Percentiles rank a stretch among this genome's conserved stretches.
Conservation (phyloP, 2,329 filamentous ascomycete species). For the Phymatotrichopsis omnivora region DNA sequence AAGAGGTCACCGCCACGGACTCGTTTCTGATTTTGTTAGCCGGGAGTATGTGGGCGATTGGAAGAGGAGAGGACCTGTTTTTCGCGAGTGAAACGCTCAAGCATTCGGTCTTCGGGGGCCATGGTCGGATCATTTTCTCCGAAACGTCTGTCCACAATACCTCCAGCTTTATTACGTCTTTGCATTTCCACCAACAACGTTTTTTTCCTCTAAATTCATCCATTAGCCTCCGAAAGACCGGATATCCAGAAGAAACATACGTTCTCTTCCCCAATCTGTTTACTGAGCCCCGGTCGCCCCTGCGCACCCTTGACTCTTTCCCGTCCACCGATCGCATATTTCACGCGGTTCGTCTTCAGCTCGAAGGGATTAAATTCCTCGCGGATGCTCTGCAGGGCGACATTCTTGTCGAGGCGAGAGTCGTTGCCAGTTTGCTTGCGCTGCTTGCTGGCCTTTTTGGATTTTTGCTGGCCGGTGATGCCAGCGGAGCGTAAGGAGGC, state of each 20-base stretch:
- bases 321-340: conserved; percentile 28
- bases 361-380: conserved; percentile 98
- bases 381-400: conserved; percentile 73
- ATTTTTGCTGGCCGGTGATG: conserved; percentile 81
- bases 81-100: conserved; percentile 81
- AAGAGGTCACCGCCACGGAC: conserved; percentile 57
- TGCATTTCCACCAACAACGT: conserved; percentile 87
- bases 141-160: conserved; percentile 84
- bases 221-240: conserved; percentile 10
- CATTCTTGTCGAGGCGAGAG: conserved; percentile 65
- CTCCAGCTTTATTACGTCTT: conserved; percentile 78
- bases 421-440: conserved; percentile 41
- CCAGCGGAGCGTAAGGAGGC: conserved; percentile 80
- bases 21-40: conserved; percentile 17
- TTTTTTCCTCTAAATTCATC: conserved; percentile 51
- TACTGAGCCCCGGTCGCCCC: conserved; percentile 68
- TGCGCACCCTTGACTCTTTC: conserved; percentile 45
- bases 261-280: conserved; percentile 75
- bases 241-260: conserved; percentile 39
- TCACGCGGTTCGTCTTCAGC: conserved; percentile 48
- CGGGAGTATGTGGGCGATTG: not conserved
- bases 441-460: conserved; percentile 73
- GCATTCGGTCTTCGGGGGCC: conserved; percentile 84
- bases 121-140: conserved; percentile 92
- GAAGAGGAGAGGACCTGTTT: conserved; percentile 47